Conservation (phyloP, 225 moss, liverwort and hornwort species). For the Pseudisothecium myosuroides region DNA sequence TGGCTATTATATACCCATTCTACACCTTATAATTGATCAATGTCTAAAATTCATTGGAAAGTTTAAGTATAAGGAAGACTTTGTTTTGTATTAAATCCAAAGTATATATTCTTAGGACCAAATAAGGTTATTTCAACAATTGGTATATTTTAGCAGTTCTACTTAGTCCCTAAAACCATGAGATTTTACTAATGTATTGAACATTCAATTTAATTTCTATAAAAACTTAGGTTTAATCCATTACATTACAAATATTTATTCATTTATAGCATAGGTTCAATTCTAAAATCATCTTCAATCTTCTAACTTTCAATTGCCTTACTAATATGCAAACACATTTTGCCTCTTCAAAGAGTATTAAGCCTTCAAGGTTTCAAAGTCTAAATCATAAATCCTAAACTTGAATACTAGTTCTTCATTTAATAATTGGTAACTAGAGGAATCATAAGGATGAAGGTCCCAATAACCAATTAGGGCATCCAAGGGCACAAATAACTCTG, state of each 20-base stretch:
- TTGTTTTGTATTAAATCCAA: neutral
- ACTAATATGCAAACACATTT: neutral
- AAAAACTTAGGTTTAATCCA: neutral
- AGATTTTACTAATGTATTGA: neutral
- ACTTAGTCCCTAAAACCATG: neutral
- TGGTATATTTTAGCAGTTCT: neutral
- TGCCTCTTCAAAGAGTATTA: neutral
- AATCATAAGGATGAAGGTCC: no score
- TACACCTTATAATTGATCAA: neutral
- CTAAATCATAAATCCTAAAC: no score
- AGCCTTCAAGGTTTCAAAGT: neutral
- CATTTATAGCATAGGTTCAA: neutral
- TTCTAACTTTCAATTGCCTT: neutral
- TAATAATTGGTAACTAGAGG: fast-evolving
- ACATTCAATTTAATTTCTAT: neutral
- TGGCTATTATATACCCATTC: neutral
- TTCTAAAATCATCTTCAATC: neutral
- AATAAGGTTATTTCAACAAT: neutral
- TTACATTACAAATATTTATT: no score
- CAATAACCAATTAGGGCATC: neutral
- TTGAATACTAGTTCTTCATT: neutral
- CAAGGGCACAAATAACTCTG: neutral
- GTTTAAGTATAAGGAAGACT: no score
- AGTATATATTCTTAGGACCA: neutral
- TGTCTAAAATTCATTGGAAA: neutral